Base-by-base conservation (phyloP, 495 filamentous ascomycete species). In the Aspergillus campestris region DNA sequence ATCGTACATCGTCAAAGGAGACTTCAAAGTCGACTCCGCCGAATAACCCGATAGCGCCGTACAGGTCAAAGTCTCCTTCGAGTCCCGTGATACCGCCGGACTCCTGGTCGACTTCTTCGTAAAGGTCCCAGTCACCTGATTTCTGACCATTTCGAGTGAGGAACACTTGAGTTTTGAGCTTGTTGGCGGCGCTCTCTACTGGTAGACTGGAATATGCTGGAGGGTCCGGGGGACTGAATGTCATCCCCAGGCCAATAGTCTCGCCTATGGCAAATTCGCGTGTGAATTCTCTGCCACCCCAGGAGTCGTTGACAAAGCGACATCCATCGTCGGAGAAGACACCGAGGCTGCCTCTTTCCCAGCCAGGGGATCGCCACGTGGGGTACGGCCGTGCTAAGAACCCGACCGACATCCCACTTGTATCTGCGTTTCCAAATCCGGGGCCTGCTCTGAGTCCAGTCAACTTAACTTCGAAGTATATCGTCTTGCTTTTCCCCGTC, bases 321-420 rank as follows among this genome's bases (percentile, higher is more conserved):
- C 86, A 80, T 8, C 91, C 91, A 61, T 97, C 91, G 59, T 97
- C 91, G 3, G 86, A 84, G 53, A 95, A 92, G 8, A 96, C 82
- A 6, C 76, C 91, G n/a, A 95, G 56, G 37, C 82, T 86, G 2
- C 78, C 89, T 28, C 90, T 71, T 58, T 97, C 83, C 91, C 91
- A 96, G 2, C 91, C 91, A 0, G 91, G 91, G 44, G 92, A 76
- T 34, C 91, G 78, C 75, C 89, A 96, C 0, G 76, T 72, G 0
- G 91, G 91, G 62, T 94, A 95, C 13, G 91, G 91, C 38, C 81
- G 77, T 1, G 85, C 89, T 1, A 70, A 69, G 64, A 82, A 95
- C 5, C 91, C 91, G 7, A 97, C 61, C 0, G 87, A 81, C 9
- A 95, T 62, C 7, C 79, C 73, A 43, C 81, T 77, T 24, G 83